Evolutionary conservation across 805 yeast species (phyloP), one percentile per base, ranked within the genome.

Genomic region (Ogataea corticis): DNA sequence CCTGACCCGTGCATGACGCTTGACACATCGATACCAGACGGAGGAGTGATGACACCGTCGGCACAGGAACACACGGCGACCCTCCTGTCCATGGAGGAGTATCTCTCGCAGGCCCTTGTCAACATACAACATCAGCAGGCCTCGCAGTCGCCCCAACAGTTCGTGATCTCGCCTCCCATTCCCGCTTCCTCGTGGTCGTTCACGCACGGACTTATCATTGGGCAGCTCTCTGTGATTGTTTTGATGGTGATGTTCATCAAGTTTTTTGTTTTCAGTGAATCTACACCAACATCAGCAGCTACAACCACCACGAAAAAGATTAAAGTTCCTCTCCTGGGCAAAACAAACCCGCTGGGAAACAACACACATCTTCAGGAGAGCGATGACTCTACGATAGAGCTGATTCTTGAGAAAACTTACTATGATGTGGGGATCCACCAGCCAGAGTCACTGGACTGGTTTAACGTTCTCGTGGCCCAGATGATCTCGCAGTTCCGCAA

Each of bases 371-470:
- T 32, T 19, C 40, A 41, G 19, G 55, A 50, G 30, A 47, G 44
- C 27, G 49, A 61, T 16, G 53, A 47, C 15, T 45, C 54, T 12
- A 55, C 52, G 1, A 48, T 48, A 19, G 63, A 53, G 35, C 44
- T 79, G 0, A 87, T 94, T 16, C 69, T 94, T 32, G 97, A 92
- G 52, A 91, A 90, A 57, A 90, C 97, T 0, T 89, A 89, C 61
- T 94, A 94, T 65, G 87, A 94, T 59, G 97, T 94, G 1, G 82
- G 83, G 37, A 82, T 81, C 19, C 99, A 94, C 63, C 74, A 82
- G 14, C 79, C 97, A 0, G 99, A 94, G 68, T 85, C 97, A 0
- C 69, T 94, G 49, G 99, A 94, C 63, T 94, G 99, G 99, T 89
- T 94, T 65, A 94, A 92, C 53, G 97, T 94, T 1, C 71, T 94